These are phyloP conservation scores for Lentinula detonsa DNA, from an alignment of 768 basidiomycete genomes.

Conservation along the genomic window DNA sequence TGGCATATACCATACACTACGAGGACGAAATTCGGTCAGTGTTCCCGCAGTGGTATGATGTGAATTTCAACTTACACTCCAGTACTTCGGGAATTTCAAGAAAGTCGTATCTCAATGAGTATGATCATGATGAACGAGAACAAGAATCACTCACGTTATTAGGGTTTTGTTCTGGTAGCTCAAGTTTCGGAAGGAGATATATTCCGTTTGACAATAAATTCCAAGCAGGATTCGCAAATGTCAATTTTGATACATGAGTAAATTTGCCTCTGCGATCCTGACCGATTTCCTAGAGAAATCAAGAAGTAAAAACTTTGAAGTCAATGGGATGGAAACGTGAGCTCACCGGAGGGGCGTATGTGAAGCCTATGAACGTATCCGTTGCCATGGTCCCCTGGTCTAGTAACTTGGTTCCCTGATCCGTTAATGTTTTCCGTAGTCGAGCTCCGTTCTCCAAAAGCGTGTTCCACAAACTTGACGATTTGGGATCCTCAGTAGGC, in stretches of 20 bases:
- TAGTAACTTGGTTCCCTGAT: not conserved
- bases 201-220: not conserved
- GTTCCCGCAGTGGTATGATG: not conserved
- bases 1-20: not conserved
- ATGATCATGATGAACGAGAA: too few species aligned
- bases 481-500: too few species aligned
- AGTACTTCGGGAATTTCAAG: not conserved
- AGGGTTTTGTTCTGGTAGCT: not conserved
- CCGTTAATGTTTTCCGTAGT: not conserved
- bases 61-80: not conserved
- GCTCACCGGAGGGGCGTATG: not conserved
- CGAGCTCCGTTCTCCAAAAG: too few species aligned
- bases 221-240: not conserved
- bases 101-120: too few species aligned
- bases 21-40: not conserved
- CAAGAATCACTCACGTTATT: not conserved
- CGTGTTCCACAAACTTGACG: too few species aligned
- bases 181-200: not conserved
- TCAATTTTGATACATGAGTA: not conserved
- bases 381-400: not conserved
- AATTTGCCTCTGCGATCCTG: not conserved
- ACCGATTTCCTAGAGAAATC: not conserved
- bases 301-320: too few species aligned
- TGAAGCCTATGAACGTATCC: not conserved
- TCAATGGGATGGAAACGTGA: not conserved